Percentiles rank a stretch among this genome's conserved stretches.
phyloP scores from a whole-genome alignment of 1,284 basidiomycete species.

The Leccinum angustisporum region DNA sequence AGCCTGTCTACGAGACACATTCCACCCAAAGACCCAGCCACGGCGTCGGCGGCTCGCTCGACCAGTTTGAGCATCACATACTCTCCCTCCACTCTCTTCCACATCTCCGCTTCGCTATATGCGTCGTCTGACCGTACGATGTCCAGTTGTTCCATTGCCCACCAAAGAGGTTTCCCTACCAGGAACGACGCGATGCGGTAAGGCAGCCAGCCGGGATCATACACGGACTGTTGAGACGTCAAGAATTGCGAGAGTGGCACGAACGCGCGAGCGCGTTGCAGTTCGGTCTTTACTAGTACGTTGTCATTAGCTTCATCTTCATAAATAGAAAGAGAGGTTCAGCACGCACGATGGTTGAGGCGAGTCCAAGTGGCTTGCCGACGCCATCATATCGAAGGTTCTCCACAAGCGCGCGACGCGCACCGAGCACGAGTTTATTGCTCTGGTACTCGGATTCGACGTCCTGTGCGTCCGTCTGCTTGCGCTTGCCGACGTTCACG shows the following conservation, averaged over 20 bases:
- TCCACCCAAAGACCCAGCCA: conserved; percentile 54
- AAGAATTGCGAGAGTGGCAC: conserved; percentile 61
- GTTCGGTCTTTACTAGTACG: conserved; percentile 62
- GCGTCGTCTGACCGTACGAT: conserved; percentile 63
- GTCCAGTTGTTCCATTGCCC: conserved; percentile 78
- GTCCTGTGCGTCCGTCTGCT: conserved; percentile 15
- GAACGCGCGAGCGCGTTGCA: conserved; percentile 47
- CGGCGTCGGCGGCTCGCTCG: conserved; percentile 63
- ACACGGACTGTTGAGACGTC: conserved; percentile 58
- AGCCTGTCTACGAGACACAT: conserved; percentile 62
- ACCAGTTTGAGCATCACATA: conserved; percentile 73
- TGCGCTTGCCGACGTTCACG: conserved; percentile 24
- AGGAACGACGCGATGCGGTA: conserved; percentile 68
- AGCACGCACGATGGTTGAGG: conserved; percentile 68
- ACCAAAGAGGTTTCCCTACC: conserved; percentile 81
- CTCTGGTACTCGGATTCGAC: conserved; percentile 19
- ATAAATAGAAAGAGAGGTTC: neutral
- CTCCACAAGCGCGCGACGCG: conserved; percentile 59
- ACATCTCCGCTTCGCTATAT: conserved; percentile 61
- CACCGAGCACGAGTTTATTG: conserved; percentile 66
- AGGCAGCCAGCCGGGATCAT: conserved; percentile 68
- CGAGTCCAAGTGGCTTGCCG: conserved; percentile 81
- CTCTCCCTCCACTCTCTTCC: conserved; percentile 64
- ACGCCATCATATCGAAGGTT: conserved; percentile 63
- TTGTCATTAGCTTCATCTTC: conserved; percentile 22